Percentiles rank a stretch among this genome's conserved stretches.
phyloP scores from a whole-genome alignment of 345 rosid genomes.

The Aethionema arabicum region DNA sequence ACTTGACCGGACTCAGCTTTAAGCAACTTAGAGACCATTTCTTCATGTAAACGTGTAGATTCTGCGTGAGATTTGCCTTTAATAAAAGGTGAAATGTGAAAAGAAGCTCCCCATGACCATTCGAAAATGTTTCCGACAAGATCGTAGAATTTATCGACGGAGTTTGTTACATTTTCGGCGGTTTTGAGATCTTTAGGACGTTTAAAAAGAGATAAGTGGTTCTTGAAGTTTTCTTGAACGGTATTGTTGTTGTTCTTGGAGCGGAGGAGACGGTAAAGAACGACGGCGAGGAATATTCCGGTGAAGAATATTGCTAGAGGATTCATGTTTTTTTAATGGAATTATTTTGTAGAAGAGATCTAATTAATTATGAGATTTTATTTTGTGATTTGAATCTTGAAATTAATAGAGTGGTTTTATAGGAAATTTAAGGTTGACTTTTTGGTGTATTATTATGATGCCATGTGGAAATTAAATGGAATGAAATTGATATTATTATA shows the following conservation, averaged over 20 bases:
- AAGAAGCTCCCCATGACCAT: slow-evolving; percentile 99
- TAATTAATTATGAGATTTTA: too few species aligned
- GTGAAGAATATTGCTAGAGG: slow-evolving; percentile 60
- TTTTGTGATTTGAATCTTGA: too few species aligned
- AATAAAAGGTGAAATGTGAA: slow-evolving; percentile 87
- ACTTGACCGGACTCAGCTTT: slow-evolving; percentile 51
- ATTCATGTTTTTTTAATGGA: slow-evolving; percentile 39
- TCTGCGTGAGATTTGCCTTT: slow-evolving; percentile 77
- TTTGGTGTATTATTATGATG: too few species aligned
- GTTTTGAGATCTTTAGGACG: slow-evolving; percentile 91
- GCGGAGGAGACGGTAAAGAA: slow-evolving; percentile 80
- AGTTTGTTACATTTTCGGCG: slow-evolving; percentile 82
- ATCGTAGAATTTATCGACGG: slow-evolving; percentile 95
- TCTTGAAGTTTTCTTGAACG: slow-evolving; percentile 74
- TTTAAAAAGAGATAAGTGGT: slow-evolving; percentile 89
- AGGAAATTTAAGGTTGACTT: too few species aligned
- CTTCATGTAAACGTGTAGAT: slow-evolving; percentile 90
- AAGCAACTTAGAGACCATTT: slow-evolving; percentile 83
- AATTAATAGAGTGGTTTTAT: too few species aligned
- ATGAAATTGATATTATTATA: too few species aligned
- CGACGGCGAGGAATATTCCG: slow-evolving; percentile 69
- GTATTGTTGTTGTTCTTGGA: slow-evolving; percentile 39
- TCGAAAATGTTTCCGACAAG: slow-evolving; percentile 95
- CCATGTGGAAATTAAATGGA: too few species aligned
- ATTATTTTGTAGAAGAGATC: too few species aligned